A percentile compares a stretch with the other conserved stretches of the same genome.
These are phyloP conservation scores for Arthrobotrys entomopaga DNA, from an alignment of 2,329 filamentous ascomycete genomes.

Conservation along the genomic window DNA sequence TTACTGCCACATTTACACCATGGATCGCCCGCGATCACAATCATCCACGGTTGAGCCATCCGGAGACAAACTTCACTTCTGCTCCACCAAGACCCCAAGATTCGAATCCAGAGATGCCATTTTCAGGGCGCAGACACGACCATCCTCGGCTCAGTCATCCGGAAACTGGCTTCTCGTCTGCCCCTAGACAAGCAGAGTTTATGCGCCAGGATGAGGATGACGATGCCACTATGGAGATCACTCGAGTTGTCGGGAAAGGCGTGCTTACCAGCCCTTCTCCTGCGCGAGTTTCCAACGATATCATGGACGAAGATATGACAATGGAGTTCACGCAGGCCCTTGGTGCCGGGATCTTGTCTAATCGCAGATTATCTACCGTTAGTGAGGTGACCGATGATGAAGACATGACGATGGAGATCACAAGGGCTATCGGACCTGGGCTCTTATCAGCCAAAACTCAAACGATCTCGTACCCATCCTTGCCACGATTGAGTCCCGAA, in stretches of 20 bases:
- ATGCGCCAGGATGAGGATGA: slow-evolving; percentile 62
- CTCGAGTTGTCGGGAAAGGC: slow-evolving; percentile 66
- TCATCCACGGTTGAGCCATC: slow-evolving; percentile 50
- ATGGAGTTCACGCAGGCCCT: slow-evolving; percentile 80
- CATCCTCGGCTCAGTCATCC: slow-evolving; percentile 51
- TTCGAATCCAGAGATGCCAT: slow-evolving; percentile 52
- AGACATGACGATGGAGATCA: slow-evolving; percentile 64
- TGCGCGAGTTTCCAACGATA: slow-evolving; percentile 19
- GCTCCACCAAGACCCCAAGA: slow-evolving; percentile 44
- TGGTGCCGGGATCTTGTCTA: slow-evolving; percentile 61
- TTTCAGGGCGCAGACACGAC: slow-evolving; percentile 45
- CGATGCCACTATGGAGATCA: slow-evolving; percentile 67
- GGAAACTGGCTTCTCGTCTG: slow-evolving; percentile 50
- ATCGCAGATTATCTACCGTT: slow-evolving; percentile 56
- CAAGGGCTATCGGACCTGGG: slow-evolving; percentile 55
- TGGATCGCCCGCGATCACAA: slow-evolving; percentile 53
- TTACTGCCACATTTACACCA: slow-evolving; percentile 52
- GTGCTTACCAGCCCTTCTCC: slow-evolving; percentile 61
- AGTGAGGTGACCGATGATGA: slow-evolving; percentile 59
- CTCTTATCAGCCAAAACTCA: slow-evolving; percentile 35
- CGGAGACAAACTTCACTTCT: slow-evolving; percentile 53
- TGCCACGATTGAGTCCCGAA: slow-evolving; percentile 49
- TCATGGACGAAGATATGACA: slow-evolving; percentile 74
- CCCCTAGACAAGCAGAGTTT: slow-evolving; percentile 25
- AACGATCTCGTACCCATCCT: slow-evolving; percentile 39